Conservation (phyloP, 176 grass and related monocot genomes). For the Carex myosuroides region DNA sequence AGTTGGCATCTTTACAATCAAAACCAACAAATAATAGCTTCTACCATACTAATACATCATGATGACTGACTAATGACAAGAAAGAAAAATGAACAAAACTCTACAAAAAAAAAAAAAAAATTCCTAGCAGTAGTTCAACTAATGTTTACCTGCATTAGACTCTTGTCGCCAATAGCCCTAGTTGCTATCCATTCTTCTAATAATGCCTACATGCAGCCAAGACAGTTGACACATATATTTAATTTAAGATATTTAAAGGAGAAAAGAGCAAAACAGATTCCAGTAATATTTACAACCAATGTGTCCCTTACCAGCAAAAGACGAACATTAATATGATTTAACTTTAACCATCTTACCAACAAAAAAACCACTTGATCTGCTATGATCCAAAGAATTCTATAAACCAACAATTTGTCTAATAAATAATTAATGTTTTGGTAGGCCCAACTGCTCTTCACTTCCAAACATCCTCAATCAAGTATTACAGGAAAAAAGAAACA, state of each 20-base stretch:
- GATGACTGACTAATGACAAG: background rate
- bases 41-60: background rate
- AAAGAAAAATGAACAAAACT: background rate
- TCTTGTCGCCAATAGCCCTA: conserved; percentile 64
- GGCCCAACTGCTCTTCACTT: background rate
- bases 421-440: background rate
- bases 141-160: conserved; percentile 64
- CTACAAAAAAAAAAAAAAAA: background rate
- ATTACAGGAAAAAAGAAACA: background rate
- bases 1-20: background rate
- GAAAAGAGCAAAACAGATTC: background rate
- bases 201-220: conserved; percentile 61
- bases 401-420: background rate
- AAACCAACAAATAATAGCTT: background rate
- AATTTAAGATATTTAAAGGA: background rate
- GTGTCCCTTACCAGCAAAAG: background rate
- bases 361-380: background rate
- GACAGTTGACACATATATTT: background rate
- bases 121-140: background rate
- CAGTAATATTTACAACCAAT: background rate
- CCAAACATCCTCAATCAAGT: background rate
- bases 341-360: background rate
- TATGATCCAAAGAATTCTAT: background rate
- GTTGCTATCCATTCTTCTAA: conserved; percentile 97
- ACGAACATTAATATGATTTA: background rate